phyloP scores from a whole-genome alignment of 2,329 filamentous ascomycete genomes.

The Alternaria conjuncta region DNA sequence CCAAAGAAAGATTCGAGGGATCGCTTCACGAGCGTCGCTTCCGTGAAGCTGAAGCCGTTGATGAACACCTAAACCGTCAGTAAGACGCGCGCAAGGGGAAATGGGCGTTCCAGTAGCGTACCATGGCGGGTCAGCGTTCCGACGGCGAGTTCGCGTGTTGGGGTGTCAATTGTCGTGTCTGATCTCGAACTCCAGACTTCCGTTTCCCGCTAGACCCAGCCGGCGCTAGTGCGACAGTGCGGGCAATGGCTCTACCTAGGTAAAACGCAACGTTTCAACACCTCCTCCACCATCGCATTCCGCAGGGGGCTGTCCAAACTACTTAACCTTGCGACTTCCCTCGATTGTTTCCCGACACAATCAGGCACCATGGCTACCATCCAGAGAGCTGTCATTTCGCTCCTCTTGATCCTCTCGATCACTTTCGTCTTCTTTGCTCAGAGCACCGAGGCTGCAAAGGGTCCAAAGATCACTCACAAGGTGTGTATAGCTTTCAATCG shows the following conservation, averaged over 20 bases:
- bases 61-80: constrained; percentile 72
- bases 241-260: constrained; percentile 8
- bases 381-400: constrained; percentile 72
- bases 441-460: constrained; percentile 58
- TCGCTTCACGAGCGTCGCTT: constrained; percentile 82
- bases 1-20: constrained; percentile 63
- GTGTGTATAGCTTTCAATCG: constrained; percentile 49
- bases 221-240: constrained; percentile 21
- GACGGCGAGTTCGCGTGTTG: constrained; percentile 24
- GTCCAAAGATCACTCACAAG: constrained; percentile 95
- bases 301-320: constrained; percentile 24
- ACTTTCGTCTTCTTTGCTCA: constrained; percentile 47
- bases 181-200: constrained; percentile 14
- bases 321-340: constrained; percentile 33
- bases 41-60: constrained; percentile 83
- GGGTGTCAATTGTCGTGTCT: constrained; percentile 12
- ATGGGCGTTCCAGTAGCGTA: constrained; percentile 13
- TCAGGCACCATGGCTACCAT: constrained; percentile 73
- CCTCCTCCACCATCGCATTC: constrained; percentile 16
- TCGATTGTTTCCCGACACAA: constrained; percentile 20
- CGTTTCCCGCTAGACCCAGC: constrained; percentile 9
- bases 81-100: constrained; percentile 15
- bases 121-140: constrained; percentile 32
- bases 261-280: constrained; percentile 46
- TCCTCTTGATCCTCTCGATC: constrained; percentile 78